Conservation (phyloP, 306 rosid genomes). For the Sechiopsis laciniata region DNA sequence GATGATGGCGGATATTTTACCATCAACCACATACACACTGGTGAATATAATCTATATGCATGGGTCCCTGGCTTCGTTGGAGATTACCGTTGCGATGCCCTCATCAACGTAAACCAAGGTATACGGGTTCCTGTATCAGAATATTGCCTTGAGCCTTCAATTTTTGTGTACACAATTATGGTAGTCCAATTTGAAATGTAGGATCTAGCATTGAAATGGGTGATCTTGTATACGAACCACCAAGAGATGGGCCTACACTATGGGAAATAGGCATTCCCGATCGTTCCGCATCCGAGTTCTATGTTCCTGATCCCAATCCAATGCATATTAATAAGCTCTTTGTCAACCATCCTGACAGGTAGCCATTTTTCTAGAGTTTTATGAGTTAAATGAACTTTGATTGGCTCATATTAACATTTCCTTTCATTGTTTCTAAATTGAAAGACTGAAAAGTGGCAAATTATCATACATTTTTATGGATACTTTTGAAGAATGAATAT, state of each 20-base stretch:
- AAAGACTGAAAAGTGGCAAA: background rate
- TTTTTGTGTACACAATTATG: slow-evolving; percentile 6
- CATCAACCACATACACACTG: slow-evolving; percentile 47
- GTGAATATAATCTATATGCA: slow-evolving; percentile 72
- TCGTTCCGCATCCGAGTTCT: slow-evolving; percentile 84
- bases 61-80: slow-evolving; percentile 94
- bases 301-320: slow-evolving; percentile 81
- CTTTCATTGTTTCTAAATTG: slow-evolving; percentile 1
- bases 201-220: slow-evolving; percentile 59
- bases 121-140: slow-evolving; percentile 15
- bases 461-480: background rate
- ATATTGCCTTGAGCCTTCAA: background rate
- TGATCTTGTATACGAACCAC: slow-evolving; percentile 63
- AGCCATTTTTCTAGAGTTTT: background rate
- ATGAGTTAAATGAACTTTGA: background rate
- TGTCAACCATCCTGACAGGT: slow-evolving; percentile 85
- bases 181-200: slow-evolving; percentile 27
- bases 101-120: slow-evolving; percentile 57
- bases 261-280: slow-evolving; percentile 97
- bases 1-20: slow-evolving; percentile 65
- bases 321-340: slow-evolving; percentile 60
- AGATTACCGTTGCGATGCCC: slow-evolving; percentile 56
- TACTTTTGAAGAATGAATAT: background rate
- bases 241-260: slow-evolving; percentile 82
- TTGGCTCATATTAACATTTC: background rate